Percentiles rank a stretch among this genome's conserved stretches.
Evolutionary conservation across 331 rosid genomes (phyloP).

Genomic region (Quercus lobata): DNA sequence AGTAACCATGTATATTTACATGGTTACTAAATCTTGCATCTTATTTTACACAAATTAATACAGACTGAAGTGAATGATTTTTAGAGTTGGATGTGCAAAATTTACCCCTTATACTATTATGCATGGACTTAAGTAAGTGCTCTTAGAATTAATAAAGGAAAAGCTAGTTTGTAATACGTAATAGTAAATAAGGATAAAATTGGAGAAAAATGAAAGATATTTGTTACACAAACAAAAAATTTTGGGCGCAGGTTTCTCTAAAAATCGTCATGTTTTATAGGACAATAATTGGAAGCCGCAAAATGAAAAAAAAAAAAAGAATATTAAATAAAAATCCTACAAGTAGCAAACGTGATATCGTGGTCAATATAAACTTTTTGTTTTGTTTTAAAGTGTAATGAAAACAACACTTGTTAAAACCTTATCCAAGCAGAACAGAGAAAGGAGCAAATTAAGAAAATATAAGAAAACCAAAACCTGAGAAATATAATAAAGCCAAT

Average conservation of each 20-base stretch:
- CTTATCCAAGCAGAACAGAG: conserved; percentile 7
- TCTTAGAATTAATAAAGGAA: background rate
- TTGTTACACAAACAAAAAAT: background rate
- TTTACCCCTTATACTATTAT: no score
- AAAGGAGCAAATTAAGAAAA: background rate
- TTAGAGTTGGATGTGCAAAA: no score
- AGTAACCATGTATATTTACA: no score
- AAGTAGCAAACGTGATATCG: background rate
- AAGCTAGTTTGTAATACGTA: background rate
- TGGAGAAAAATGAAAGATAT: background rate
- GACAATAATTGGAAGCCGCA: background rate
- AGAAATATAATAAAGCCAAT: conserved; percentile 1
- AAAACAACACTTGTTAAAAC: background rate
- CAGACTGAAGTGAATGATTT: no score
- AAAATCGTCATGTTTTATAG: background rate
- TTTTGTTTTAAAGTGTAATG: background rate
- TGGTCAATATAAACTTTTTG: background rate
- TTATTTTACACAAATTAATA: no score
- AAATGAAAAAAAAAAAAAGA: background rate
- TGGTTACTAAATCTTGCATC: no score
- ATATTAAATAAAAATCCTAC: background rate
- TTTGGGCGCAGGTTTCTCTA: background rate
- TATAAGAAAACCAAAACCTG: background rate
- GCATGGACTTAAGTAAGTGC: background rate
- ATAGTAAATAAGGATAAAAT: background rate